Conservation (phyloP, 345 rosid genomes). For the Psidium friedrichsthalianum region DNA sequence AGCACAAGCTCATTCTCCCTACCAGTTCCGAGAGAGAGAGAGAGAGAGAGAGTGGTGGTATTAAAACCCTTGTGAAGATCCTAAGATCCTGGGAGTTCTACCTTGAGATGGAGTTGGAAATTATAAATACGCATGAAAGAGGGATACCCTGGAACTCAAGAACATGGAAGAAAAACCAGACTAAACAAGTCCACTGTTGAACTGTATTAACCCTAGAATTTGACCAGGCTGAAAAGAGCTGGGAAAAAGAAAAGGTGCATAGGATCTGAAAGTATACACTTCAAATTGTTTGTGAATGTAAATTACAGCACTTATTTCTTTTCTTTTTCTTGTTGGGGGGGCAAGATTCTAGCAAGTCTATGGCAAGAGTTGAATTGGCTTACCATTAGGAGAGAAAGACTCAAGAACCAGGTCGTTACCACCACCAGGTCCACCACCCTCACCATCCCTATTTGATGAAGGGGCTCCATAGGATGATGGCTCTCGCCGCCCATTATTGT, state of each 20-base stretch:
- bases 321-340: not conserved
- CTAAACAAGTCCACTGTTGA: not conserved
- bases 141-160: not conserved
- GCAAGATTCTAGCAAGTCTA: not conserved
- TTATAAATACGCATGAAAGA: not conserved
- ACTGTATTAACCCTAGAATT: not conserved
- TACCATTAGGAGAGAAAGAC: conserved; percentile 6
- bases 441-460: conserved; percentile 1
- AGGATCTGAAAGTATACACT: not conserved
- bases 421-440: conserved; percentile 1
- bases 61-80: not conserved
- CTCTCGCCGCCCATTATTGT: not conserved
- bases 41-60: not conserved
- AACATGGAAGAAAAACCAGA: not conserved
- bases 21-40: not conserved
- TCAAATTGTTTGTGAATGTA: not conserved
- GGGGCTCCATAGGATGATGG: not conserved
- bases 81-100: not conserved
- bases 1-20: not conserved
- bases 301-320: not conserved
- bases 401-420: conserved; percentile 12
- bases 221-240: not conserved
- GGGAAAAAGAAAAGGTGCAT: not conserved
- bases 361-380: conserved; percentile 1
- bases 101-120: not conserved